Evolutionary conservation across 345 rosid genomes (phyloP).

Genomic region (Brassica rapa): DNA sequence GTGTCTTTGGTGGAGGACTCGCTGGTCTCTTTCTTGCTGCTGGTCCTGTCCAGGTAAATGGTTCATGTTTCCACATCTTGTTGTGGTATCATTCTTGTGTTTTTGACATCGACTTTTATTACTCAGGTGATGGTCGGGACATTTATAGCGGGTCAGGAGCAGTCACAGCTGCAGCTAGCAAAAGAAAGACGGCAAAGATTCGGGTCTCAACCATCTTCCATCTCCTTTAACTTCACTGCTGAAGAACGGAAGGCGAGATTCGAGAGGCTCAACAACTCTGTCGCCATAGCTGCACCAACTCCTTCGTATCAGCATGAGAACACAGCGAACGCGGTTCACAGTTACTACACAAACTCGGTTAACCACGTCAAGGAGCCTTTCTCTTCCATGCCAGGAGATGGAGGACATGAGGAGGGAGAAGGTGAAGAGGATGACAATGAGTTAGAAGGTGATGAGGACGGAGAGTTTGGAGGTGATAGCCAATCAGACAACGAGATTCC

Average conservation of each 20-base stretch:
- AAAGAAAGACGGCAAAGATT: slow-evolving; percentile 38
- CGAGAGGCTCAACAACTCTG: slow-evolving; percentile 42
- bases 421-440: slow-evolving; percentile 33
- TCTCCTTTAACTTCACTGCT: slow-evolving; percentile 39
- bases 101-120: neutral
- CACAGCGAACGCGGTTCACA: slow-evolving; percentile 23
- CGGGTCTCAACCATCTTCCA: slow-evolving; percentile 36
- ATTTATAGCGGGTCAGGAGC: slow-evolving; percentile 41
- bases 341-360: slow-evolving; percentile 36
- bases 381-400: slow-evolving; percentile 27
- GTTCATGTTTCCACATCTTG: neutral
- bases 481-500: slow-evolving; percentile 42
- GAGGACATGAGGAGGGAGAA: slow-evolving; percentile 7
- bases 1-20: slow-evolving; percentile 95
- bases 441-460: slow-evolving; percentile 34
- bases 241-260: slow-evolving; percentile 43
- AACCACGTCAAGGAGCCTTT: slow-evolving; percentile 31
- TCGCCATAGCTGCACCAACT: slow-evolving; percentile 17
- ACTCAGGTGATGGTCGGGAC: slow-evolving; percentile 42
- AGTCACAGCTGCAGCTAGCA: slow-evolving; percentile 31
- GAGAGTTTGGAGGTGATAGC: slow-evolving; percentile 39
- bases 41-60: slow-evolving; percentile 83
- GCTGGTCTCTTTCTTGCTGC: slow-evolving; percentile 93
- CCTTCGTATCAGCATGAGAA: slow-evolving; percentile 32
- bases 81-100: neutral